These are phyloP conservation scores for Aspergillaceae sp. DNA, from an alignment of 2,329 filamentous ascomycete genomes.

Conservation along the genomic window DNA sequence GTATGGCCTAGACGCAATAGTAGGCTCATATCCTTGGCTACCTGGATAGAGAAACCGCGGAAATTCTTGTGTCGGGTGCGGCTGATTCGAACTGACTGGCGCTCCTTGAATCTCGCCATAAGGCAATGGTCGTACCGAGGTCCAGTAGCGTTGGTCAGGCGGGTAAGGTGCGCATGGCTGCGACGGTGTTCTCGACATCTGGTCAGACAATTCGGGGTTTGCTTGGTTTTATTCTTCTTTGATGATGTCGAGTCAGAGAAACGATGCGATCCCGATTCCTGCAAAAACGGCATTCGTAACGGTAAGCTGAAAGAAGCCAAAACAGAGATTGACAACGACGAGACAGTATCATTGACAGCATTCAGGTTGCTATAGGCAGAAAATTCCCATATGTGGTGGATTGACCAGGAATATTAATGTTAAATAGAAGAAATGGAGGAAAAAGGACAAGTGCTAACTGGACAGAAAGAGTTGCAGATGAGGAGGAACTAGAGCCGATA, in stretches of 20 bases:
- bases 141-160: constrained; percentile 14
- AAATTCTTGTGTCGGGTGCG: constrained; percentile 15
- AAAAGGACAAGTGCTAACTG: too few relatives aligned
- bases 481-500: not conserved
- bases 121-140: constrained; percentile 9
- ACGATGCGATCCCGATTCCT: constrained; percentile 1
- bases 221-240: not conserved
- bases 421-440: not conserved
- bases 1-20: constrained; percentile 5
- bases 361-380: not conserved
- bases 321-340: not conserved
- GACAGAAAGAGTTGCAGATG: too few relatives aligned
- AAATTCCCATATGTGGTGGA: not conserved
- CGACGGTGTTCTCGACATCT: constrained; percentile 25
- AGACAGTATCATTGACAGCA: not conserved
- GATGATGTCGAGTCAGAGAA: not conserved
- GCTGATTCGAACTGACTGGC: constrained; percentile 10
- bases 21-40: constrained; percentile 13
- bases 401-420: too few relatives aligned
- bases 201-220: constrained; percentile 5
- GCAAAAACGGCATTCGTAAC: constrained; percentile 10
- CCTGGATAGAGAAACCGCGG: constrained; percentile 15
- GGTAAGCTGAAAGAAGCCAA: constrained; percentile 6
- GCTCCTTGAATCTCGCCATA: constrained; percentile 7
- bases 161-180: constrained; percentile 20